phyloP scores from a whole-genome alignment of 176 grass and related monocot species.

The Phoenix roebelenii region DNA sequence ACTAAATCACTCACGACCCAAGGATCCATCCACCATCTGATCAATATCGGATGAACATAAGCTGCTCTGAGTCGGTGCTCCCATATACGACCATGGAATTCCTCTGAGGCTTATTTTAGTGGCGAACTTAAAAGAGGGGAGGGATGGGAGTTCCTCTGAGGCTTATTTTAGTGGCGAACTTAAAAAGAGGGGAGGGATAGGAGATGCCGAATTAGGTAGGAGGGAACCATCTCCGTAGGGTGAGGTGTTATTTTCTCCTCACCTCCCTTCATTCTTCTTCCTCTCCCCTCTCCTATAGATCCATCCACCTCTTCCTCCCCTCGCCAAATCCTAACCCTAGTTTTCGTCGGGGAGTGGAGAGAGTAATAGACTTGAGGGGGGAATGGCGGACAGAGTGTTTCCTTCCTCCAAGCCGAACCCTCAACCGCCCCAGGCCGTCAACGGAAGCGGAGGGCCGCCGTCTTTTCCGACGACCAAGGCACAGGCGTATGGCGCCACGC shows the following conservation, averaged over 20 bases:
- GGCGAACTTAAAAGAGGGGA: not conserved
- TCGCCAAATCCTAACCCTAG: constrained; percentile 21
- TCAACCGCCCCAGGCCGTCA: constrained; percentile 28
- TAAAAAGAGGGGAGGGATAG: not conserved
- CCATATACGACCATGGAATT: too few species aligned
- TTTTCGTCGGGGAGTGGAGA: not conserved
- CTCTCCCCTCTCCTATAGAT: not conserved
- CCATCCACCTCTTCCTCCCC: not conserved
- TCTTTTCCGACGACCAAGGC: constrained; percentile 39
- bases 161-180: too few species aligned
- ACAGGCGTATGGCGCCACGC: constrained; percentile 53
- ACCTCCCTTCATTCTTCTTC: constrained; percentile 21
- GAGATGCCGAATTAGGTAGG: constrained; percentile 38
- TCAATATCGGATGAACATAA: too few species aligned
- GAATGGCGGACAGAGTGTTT: constrained; percentile 78
- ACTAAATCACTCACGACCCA: too few species aligned
- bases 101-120: too few species aligned
- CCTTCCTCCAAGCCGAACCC: constrained; percentile 63
- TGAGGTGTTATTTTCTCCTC: constrained; percentile 59
- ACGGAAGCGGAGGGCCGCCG: constrained; percentile 16
- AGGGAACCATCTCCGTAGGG: constrained; percentile 62
- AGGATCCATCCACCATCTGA: too few species aligned
- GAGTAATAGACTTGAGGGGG: not conserved
- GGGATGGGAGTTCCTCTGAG: not conserved
- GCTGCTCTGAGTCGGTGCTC: too few species aligned